These are phyloP conservation scores for Paecilomyces formosus DNA, from an alignment of 2,329 filamentous ascomycete species.

Conservation along the genomic window DNA sequence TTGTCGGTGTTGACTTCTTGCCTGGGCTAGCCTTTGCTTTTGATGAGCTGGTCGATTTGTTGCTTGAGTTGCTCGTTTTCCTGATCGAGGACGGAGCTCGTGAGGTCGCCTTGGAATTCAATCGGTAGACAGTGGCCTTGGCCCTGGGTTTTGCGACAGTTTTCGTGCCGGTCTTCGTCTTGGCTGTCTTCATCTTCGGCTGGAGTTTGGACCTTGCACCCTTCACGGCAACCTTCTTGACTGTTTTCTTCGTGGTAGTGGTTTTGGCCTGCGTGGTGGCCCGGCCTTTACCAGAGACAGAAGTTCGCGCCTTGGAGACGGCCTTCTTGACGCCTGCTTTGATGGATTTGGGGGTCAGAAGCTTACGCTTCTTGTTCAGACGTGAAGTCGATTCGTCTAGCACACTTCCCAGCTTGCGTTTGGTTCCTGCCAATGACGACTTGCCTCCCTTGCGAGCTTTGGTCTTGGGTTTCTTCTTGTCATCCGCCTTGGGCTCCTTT, in stretches of 20 bases:
- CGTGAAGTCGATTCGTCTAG: conserved; percentile 18
- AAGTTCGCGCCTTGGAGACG: conserved; percentile 15
- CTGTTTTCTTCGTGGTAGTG: conserved; percentile 5
- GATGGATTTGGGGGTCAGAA: conserved; percentile 19
- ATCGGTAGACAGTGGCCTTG: conserved; percentile 10
- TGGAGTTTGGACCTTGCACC: neutral
- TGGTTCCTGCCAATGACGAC: conserved; percentile 15
- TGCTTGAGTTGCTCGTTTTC: neutral
- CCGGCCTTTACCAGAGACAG: conserved; percentile 13
- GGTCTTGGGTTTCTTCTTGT: conserved; percentile 14
- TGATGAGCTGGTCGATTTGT: conserved; percentile 3
- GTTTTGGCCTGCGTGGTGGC: conserved; percentile 11
- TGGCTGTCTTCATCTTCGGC: conserved; percentile 3
- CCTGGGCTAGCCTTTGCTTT: conserved; percentile 6
- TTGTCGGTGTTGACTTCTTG: neutral
- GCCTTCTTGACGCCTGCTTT: conserved; percentile 26
- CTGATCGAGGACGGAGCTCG: neutral
- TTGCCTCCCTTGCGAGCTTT: conserved; percentile 7
- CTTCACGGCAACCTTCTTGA: conserved; percentile 5
- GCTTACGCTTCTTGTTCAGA: conserved; percentile 25
- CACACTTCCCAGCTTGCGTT: conserved; percentile 24
- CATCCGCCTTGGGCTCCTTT: conserved; percentile 20
- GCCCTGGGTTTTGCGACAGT: conserved; percentile 14
- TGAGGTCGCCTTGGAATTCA: conserved; percentile 11
- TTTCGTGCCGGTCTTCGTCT: conserved; percentile 7